phyloP scores from a whole-genome alignment of 345 rosid species.

The Syzygium jambos region DNA sequence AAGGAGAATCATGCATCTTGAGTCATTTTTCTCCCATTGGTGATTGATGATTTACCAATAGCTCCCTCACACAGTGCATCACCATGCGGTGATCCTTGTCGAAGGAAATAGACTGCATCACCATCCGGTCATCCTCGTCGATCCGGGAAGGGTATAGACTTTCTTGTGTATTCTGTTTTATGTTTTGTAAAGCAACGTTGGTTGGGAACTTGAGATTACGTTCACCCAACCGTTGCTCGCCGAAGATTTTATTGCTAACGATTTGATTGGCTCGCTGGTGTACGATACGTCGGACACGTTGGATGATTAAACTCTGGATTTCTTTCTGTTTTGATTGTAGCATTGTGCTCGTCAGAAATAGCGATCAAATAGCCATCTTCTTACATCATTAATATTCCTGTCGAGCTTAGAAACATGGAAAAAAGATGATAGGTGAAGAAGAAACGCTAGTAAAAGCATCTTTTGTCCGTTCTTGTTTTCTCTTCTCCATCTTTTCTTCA shows the following conservation, averaged over 20 bases:
- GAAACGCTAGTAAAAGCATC: not conserved
- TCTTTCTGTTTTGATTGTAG: not conserved
- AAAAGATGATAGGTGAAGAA: not conserved
- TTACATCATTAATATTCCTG: not conserved
- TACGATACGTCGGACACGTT: not conserved
- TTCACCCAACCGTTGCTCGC: not conserved
- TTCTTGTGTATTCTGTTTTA: not conserved
- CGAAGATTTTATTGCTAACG: not conserved
- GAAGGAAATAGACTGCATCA: not conserved
- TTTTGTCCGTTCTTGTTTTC: not conserved
- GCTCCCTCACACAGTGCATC: not conserved
- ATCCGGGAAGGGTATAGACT: not conserved
- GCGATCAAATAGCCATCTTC: not conserved
- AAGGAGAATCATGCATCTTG: conserved; percentile 58
- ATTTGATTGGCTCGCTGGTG: not conserved
- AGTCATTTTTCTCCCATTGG: not conserved
- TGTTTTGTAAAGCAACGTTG: not conserved
- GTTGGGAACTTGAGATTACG: not conserved
- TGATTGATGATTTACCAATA: not conserved
- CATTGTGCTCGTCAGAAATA: not conserved
- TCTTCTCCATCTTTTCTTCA: not conserved
- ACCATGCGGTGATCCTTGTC: not conserved
- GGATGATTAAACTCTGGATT: not conserved
- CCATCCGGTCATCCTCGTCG: not conserved
- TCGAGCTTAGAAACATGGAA: not conserved